Conservation (phyloP, 139 green algal species). For the Edaphochlamys debaryana region DNA sequence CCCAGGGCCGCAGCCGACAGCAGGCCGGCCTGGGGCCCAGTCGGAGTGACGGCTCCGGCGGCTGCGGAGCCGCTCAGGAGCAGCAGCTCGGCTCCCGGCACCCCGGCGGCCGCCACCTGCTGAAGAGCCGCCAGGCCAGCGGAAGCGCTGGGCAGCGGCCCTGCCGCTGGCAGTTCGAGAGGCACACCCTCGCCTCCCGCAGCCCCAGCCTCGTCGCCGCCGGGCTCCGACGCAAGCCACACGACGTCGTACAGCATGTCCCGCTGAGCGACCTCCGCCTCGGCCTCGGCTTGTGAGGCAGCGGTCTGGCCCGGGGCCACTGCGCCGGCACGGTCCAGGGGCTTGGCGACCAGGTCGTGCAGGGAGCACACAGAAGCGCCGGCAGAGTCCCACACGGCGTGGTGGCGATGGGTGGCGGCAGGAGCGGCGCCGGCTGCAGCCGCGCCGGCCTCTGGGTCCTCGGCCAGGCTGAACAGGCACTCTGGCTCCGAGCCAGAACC, state of each 20-base stretch:
- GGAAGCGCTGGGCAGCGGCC: background rate
- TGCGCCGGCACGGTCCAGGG: background rate
- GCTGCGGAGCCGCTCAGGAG: background rate
- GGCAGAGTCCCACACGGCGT: conserved; percentile 36
- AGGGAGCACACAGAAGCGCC: conserved; percentile 55
- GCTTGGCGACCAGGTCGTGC: conserved; percentile 48
- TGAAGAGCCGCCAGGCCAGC: conserved; percentile 20
- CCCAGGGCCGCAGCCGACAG: background rate
- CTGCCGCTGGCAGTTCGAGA: no score
- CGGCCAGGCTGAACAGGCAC: background rate
- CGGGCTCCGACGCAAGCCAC: conserved; percentile 38
- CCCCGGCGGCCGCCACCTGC: conserved; percentile 2
- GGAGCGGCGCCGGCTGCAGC: background rate
- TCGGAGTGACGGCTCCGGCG: background rate
- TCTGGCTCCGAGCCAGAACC: background rate
- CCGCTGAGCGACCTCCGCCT: background rate
- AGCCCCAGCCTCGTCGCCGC: background rate
- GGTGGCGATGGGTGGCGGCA: conserved; percentile 44
- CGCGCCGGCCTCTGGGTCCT: background rate
- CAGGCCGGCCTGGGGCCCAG: background rate
- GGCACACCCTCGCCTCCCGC: no score
- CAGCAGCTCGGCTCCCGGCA: background rate
- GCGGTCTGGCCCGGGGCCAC: no score
- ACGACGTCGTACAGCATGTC: conserved; percentile 48
- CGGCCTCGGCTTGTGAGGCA: background rate